Percentiles rank a stretch among this genome's conserved stretches.
phyloP scores from a whole-genome alignment of 108 stramenopile species.

The Nannochloropsis granulata region DNA sequence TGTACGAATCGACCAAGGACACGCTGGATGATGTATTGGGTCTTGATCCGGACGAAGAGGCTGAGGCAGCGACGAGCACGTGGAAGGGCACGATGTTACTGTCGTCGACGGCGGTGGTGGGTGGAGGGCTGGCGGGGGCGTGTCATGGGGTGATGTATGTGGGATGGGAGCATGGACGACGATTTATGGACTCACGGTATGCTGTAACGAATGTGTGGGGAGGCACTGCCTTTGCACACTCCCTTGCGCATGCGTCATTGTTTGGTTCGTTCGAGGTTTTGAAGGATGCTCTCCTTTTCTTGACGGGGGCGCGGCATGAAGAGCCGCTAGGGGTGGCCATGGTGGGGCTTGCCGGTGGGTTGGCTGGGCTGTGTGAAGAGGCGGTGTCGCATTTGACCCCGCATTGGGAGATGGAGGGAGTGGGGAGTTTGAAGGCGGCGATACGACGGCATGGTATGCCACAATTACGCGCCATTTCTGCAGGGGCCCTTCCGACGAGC shows the following conservation, averaged over 20 bases:
- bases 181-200: neutral
- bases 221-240: neutral
- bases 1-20: neutral
- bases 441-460: neutral
- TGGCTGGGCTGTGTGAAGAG: neutral
- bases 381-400: neutral
- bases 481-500: neutral
- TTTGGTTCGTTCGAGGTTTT: neutral
- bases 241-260: neutral
- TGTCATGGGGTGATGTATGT: neutral
- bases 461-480: neutral
- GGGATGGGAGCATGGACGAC: neutral
- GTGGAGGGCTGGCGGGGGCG: neutral
- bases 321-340: neutral
- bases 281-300: neutral
- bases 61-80: neutral
- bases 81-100: neutral
- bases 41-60: neutral
- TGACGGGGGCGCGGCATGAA: neutral
- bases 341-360: neutral
- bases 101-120: neutral
- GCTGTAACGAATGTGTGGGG: neutral
- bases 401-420: neutral
- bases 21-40: neutral
- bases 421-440: neutral